Base-by-base conservation (phyloP, 768 basidiomycete genomes). In the Podaxis pistillaris region DNA sequence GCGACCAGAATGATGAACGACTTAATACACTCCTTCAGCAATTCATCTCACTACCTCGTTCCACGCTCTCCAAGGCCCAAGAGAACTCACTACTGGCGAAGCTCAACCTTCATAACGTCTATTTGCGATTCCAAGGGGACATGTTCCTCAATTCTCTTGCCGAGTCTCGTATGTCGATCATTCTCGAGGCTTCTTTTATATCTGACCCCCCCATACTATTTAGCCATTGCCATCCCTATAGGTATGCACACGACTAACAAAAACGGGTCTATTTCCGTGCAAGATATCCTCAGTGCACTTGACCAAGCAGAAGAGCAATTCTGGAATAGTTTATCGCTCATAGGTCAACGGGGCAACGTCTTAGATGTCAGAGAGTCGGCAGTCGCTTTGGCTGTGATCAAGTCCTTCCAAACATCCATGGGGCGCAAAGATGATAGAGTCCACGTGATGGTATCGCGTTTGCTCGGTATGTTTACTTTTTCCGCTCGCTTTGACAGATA, bases 111-210 rank as follows among this genome's bases (percentile, higher is more conserved):
- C 86, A 91, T 57, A 84, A 88, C 28, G 90, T 90, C 0, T 88
- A 95, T 66, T 81, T 83, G 40, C 86, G 86, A 6, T 93, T 96
- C 78, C 85, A 85, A 36, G 81, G 86, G 0, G 95, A 98, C 70
- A 91, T 97, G 78, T 91, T 95, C 71, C 78, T 97, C 62, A 94
- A 89, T 69, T 95, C 95, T 17, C 76, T 98, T 24, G 84, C 89
- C 0, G 96, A 98, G 71, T 96, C 96, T 1, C 88, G 95, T 96
- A 68, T 38, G 93, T 76, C n/a, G 11, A 22, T 55, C 36, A 37
- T 33, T 13, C 30, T 49, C 24, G 15, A 11, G 37, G 47, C 22
- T 41, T 9, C 26, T 33, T 51, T 26, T 6, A 50, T 40, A 33
- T n/a, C 38, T 41, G 22, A 53, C 52, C 3, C 46, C 46, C 47